Base-by-base conservation (phyloP, 192 early-diverging fungal genomes). In the Gaertneriomyces sp. region DNA sequence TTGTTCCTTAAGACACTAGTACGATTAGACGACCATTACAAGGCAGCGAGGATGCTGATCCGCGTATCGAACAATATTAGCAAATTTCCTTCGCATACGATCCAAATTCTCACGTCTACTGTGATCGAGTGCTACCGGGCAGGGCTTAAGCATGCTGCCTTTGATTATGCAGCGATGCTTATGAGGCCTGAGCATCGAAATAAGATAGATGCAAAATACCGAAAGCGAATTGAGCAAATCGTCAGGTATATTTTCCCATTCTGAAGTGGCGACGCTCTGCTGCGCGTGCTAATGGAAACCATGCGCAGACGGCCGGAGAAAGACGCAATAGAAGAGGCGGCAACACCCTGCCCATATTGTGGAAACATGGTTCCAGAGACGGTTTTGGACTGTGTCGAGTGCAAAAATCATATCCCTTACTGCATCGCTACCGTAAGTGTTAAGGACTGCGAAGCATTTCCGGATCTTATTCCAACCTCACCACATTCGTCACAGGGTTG, bases 321-420 rank as follows among this genome's bases (percentile, higher is more conserved):
- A 61, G 73, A 78, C 42, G 77, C 79, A 58, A 45, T 69, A 10
- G 69, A 76, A 41, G 81, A 83, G 53, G 38, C 57, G n/a, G 53
- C 46, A 25, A 64, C 83, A 9, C 82, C 82, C 0, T 85, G 83
- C 67, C 82, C 81, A 16, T 81, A 60, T 66, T 85, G 83, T 71
- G 54, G 49, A 17, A 64, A 74, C 45, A 52, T 44, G 42, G 59
- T 85, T n/a, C 47, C 71, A 9, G 78, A 85, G 20, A 82, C 79
- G 4, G 47, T 52, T 3, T 55, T 85, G 53, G 83, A 83, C 53
- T 85, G 83, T 62, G 61, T 62, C 42, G 77, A 79, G 51, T 85
- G 83, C 77, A 83, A 85, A 68, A 84, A 81, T 58, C 76, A 78
- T 45, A 11, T 82, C n/a, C 83, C 81, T 12, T 85, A 85, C 57